phyloP scores from a whole-genome alignment of 805 yeast genomes.

The Priceomyces medius region DNA sequence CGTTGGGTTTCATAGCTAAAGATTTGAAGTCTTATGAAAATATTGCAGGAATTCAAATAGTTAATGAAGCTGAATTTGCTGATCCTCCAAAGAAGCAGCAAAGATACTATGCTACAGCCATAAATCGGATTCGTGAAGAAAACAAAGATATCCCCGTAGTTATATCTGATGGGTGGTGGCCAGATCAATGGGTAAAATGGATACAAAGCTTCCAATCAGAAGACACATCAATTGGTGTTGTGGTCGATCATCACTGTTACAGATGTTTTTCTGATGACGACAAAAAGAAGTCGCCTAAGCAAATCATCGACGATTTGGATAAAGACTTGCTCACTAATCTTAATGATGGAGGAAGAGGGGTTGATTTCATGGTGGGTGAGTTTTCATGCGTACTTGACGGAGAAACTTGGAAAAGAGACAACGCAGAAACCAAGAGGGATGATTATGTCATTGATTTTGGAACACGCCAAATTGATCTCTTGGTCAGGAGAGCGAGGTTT shows the following conservation, averaged over 20 bases:
- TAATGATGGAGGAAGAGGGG: constrained; percentile 42
- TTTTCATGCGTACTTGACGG: constrained; percentile 86
- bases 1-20: constrained; percentile 58
- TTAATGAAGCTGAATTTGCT: constrained; percentile 77
- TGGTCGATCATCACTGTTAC: constrained; percentile 83
- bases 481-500: constrained; percentile 53
- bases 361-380: constrained; percentile 84
- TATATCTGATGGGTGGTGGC: constrained; percentile 95
- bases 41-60: constrained; percentile 78
- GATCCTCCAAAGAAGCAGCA: constrained; percentile 52
- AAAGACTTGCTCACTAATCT: constrained; percentile 49
- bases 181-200: constrained; percentile 74
- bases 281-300: constrained; percentile 59
- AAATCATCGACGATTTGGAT: constrained; percentile 59
- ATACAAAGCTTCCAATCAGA: constrained; percentile 43
- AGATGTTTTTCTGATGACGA: constrained; percentile 82
- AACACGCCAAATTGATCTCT: constrained; percentile 45
- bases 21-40: constrained; percentile 62
- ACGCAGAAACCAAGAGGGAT: constrained; percentile 43
- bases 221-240: constrained; percentile 52
- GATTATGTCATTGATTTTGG: constrained; percentile 65
- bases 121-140: constrained; percentile 53
- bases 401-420: constrained; percentile 62
- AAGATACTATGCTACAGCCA: constrained; percentile 64
- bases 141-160: constrained; percentile 65